phyloP scores from a whole-genome alignment of 2,329 filamentous ascomycete genomes.

The Aureobasidium zeae region DNA sequence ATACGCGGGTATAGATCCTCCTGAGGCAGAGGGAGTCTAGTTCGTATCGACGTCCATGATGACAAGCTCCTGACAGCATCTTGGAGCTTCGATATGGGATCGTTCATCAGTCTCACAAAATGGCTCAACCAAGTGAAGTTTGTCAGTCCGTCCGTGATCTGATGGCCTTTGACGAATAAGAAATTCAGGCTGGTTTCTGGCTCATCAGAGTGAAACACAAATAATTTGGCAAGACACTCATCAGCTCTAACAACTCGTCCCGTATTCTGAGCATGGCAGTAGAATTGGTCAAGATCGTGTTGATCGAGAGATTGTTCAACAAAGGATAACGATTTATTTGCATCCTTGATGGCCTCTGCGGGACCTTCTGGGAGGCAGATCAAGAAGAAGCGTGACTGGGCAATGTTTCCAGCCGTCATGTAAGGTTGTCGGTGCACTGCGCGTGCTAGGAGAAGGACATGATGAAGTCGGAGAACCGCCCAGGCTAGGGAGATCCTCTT shows the following conservation, averaged over 20 bases:
- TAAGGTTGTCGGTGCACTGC: constrained; percentile 25
- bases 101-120: constrained; percentile 33
- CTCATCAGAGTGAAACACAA: constrained; percentile 29
- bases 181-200: constrained; percentile 26
- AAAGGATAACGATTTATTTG: constrained; percentile 29
- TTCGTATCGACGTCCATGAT: constrained; percentile 21
- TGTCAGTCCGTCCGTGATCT: constrained; percentile 38
- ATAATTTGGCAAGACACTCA: constrained; percentile 31
- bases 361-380: constrained; percentile 26
- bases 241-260: constrained; percentile 32
- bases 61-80: constrained; percentile 20
- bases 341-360: constrained; percentile 27
- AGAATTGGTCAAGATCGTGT: constrained; percentile 23
- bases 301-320: constrained; percentile 32
- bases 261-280: constrained; percentile 35
- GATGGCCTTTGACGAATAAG: constrained; percentile 35
- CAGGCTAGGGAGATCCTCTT: constrained; percentile 16
- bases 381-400: constrained; percentile 26
- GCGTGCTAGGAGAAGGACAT: constrained; percentile 20
- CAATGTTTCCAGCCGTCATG: constrained; percentile 15
- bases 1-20: constrained; percentile 39
- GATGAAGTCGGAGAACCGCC: constrained; percentile 16
- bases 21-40: constrained; percentile 35
- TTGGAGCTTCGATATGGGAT: constrained; percentile 20
- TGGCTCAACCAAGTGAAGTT: constrained; percentile 36